Evolutionary conservation across 148 eudicot species (phyloP), one percentile per base, ranked within the genome.

Genomic region (Spergularia marina): DNA sequence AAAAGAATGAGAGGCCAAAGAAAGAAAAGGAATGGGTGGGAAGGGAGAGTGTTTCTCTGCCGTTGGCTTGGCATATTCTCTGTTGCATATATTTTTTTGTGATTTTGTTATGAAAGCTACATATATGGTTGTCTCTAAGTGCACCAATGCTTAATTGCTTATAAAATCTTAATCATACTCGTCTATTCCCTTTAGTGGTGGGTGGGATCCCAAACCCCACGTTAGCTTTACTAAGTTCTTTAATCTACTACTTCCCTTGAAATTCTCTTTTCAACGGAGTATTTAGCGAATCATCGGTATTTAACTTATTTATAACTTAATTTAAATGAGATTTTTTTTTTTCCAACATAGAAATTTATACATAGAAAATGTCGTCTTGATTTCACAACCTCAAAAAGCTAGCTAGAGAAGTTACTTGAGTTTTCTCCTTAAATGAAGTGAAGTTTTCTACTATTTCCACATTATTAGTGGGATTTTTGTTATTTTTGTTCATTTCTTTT

Each of bases 51-150:
- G 71, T 44, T 72, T 82, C 79, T 79, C 78, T 40, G 70, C 83
- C 87, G 87, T 84, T 70, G 40, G 75, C 65, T 68, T 70, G 66
- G 85, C 83, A 84, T 84, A 82, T 84, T 79, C 83, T 70, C 72
- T 68, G 83, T 40, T 72, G 72, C 56, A 68, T 52, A 64, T 18
- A 63, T 23, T 36, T 39, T 60, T 53, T 72, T 64, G 49, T 44
- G 59, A 66, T 74, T 74, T 79, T 74, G 52, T 68, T 44, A 17
- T 52, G 78, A 79, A 74, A 74, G 82, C 20, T 60, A 79, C 78
- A 53, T 63, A 2, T 74, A 20, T 79, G 57, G 74, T 62, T 69
- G 69, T 68, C 74, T 30, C 62, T 11, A 68, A 79, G 30, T 79
- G 78, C 70, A 73, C 61, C 67, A 41, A 14, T 25, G 16, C 56